phyloP scores from a whole-genome alignment of 2,329 filamentous ascomycete genomes.

The Cytospora schulzeri region DNA sequence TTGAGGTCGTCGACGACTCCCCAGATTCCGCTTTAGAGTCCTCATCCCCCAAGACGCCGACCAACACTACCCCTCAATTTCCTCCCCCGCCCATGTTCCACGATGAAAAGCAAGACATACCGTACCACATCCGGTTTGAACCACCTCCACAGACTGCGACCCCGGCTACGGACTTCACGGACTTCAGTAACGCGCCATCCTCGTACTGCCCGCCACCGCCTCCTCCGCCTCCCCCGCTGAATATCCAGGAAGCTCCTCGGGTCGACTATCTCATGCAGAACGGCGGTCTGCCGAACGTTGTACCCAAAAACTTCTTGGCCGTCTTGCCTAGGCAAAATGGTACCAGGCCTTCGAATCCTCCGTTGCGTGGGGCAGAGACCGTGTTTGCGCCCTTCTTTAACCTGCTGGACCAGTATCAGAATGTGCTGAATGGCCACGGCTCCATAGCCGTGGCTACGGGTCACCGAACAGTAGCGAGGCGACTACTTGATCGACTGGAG shows the following conservation, averaged over 20 bases:
- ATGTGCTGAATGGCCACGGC: conserved; percentile 79
- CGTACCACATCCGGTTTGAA: conserved; percentile 39
- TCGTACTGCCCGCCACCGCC: conserved; percentile 52
- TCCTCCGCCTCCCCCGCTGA: conserved; percentile 74
- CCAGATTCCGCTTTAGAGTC: conserved; percentile 50
- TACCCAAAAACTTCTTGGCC: conserved; percentile 74
- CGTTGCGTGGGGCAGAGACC: conserved; percentile 67
- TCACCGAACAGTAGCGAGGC: conserved; percentile 89
- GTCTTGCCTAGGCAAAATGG: conserved; percentile 60
- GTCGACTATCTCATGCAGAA: conserved; percentile 93
- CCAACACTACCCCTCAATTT: conserved; percentile 53
- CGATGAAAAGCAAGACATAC: conserved; percentile 42
- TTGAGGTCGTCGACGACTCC: conserved; percentile 53
- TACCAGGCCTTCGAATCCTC: conserved; percentile 62
- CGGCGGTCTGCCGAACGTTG: conserved; percentile 72
- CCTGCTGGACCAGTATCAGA: conserved; percentile 82
- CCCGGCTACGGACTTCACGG: conserved; percentile 46
- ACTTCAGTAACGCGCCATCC: conserved; percentile 43
- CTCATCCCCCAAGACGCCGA: conserved; percentile 64
- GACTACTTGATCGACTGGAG: conserved; percentile 85
- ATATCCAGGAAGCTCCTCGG: conserved; percentile 71
- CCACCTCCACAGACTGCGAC: conserved; percentile 44
- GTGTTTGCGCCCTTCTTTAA: conserved; percentile 83
- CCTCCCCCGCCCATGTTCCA: conserved; percentile 47
- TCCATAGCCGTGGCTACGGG: conserved; percentile 94